Evolutionary conservation across 192 early-diverging fungal species (phyloP), one percentile per base, ranked within the genome.

Genomic region (Piromyces finnis): DNA sequence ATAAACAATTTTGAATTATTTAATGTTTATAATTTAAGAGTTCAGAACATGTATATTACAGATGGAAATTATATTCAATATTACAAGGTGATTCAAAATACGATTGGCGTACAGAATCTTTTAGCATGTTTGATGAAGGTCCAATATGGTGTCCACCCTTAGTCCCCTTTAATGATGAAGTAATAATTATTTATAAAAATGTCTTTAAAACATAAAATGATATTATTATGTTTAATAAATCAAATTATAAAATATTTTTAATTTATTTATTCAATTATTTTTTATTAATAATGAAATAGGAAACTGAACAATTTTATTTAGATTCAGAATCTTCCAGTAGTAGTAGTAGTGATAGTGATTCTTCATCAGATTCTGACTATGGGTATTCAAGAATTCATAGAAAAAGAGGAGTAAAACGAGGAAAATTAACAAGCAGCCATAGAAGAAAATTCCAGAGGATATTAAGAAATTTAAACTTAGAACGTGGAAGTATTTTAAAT

Each of bases 61-160:
- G 94, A 13, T 97, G 96, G 95, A 94, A 92, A 79, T 86, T 98
- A 59, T 96, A 90, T 85, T 96, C 95, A 30, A 86, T 96, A 22
- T 85, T 94, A 79, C 94, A 95, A 82, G 94, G 94, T 28, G 96
- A 98, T 79, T 87, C 90, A 3, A 90, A 86, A 80, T 82, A 82
- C 29, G 85, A 85, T 16, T 97, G 95, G 96, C 87, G 86, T 32
- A 86, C 87, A 18, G 87, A 93, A 68, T 89, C 95, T 30, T 98
- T 98, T 84, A 87, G 90, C 13, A 97, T 98, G 95, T 92, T 92
- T 79, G 91, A 94, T 80, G 89, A 88, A 29, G 95, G 93, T 1
- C 89, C 93, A 12, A 82, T 91, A 41, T 97, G 96, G 95, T 86
- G 92, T 28, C 95, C 96, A n/a, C 95, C 95, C 3, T 84, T 88